These are phyloP conservation scores for Tuber microsphaerosporum DNA, from an alignment of 495 filamentous ascomycete genomes.

Conservation along the genomic window DNA sequence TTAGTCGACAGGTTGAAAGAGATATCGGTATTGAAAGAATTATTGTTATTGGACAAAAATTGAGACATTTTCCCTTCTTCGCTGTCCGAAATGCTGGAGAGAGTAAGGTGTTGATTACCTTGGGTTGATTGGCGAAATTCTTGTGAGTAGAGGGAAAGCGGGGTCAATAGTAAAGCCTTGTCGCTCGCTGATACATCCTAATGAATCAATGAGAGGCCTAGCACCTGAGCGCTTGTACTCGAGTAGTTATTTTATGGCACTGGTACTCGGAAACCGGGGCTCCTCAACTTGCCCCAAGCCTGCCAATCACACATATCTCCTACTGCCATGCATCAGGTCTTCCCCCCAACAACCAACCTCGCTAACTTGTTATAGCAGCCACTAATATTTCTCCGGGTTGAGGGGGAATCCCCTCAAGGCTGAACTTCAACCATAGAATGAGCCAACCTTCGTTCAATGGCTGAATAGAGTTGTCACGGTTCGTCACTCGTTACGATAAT, in stretches of 20 bases:
- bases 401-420: too few species aligned
- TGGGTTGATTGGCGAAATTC: neutral
- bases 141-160: neutral
- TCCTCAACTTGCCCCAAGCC: neutral
- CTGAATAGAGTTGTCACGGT: too few species aligned
- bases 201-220: neutral
- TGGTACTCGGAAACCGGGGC: too few species aligned
- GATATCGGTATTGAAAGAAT: neutral
- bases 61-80: conserved; percentile 7
- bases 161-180: neutral
- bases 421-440: too few species aligned
- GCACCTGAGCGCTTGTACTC: neutral
- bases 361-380: too few species aligned
- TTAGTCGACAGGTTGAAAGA: neutral
- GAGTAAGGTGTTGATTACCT: neutral
- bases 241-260: neutral
- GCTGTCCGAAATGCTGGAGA: neutral
- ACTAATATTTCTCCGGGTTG: neutral
- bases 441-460: too few species aligned
- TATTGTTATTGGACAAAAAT: neutral
- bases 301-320: too few species aligned
- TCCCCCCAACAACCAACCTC: too few species aligned
- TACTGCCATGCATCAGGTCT: too few species aligned
- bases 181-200: neutral
- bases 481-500: too few species aligned